Conservation (phyloP, 2,329 filamentous ascomycete species). For the Myriosclerotinia curreyana region DNA sequence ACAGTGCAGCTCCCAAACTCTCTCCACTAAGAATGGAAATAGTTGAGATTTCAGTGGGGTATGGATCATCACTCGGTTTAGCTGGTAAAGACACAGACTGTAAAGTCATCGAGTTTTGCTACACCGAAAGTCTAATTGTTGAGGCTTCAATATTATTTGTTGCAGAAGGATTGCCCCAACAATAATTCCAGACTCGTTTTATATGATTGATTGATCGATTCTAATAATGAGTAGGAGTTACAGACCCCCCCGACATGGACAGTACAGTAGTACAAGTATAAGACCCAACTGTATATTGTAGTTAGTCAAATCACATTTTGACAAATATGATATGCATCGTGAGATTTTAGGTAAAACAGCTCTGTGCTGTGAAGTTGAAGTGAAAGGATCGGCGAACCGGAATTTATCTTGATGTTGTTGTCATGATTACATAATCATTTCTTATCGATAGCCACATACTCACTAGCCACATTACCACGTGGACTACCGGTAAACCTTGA, state of each 20-base stretch:
- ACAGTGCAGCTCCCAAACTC: constrained; percentile 11
- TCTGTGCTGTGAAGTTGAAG: neutral
- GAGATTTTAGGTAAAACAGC: neutral
- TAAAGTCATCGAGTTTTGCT: constrained; percentile 9
- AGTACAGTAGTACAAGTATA: neutral
- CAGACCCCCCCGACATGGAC: neutral
- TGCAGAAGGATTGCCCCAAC: neutral
- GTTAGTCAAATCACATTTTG: constrained; percentile 4
- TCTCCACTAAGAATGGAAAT: constrained; percentile 16
- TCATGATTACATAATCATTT: neutral
- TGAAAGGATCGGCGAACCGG: neutral
- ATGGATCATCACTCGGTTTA: neutral
- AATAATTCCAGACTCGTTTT: neutral
- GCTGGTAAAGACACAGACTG: too few species aligned
- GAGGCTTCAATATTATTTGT: neutral
- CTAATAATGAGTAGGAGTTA: neutral
- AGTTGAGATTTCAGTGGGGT: constrained; percentile 13
- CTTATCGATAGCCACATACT: neutral
- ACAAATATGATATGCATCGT: constrained; percentile 8
- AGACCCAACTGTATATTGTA: neutral
- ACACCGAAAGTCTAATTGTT: constrained; percentile 11
- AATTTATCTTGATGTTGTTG: neutral
- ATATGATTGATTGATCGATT: neutral
- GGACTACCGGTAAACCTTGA: too few species aligned
- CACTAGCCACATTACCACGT: neutral